Conservation (phyloP, 306 rosid species). For the Castanopsis chinensis region DNA sequence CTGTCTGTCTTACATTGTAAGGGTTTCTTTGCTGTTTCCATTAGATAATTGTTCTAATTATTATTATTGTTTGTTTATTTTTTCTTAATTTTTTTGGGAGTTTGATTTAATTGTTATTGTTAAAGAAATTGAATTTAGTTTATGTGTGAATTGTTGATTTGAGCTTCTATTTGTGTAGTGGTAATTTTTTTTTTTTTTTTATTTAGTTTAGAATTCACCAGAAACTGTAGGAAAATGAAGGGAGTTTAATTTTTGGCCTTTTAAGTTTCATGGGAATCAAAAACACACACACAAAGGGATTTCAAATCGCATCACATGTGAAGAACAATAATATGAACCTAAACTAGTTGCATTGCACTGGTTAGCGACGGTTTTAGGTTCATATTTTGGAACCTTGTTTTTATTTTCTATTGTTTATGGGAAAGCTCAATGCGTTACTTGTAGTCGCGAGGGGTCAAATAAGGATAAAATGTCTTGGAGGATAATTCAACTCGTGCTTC, state of each 20-base stretch:
- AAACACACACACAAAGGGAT: neutral
- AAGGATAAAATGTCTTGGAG: no score
- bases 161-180: constrained; percentile 10
- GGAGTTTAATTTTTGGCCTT: constrained; percentile 6
- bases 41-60: constrained; percentile 25
- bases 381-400: no score
- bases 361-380: no score
- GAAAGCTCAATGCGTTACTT: no score
- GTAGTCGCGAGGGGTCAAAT: no score
- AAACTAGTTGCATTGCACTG: no score
- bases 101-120: neutral
- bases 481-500: no score
- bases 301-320: neutral
- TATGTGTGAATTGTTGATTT: constrained; percentile 18
- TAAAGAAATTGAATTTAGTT: neutral
- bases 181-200: neutral
- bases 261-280: neutral
- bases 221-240: constrained; percentile 2
- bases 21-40: constrained; percentile 36
- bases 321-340: neutral
- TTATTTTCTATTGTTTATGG: no score
- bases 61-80: neutral
- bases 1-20: constrained; percentile 63
- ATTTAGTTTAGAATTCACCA: constrained; percentile 15
- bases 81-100: no score